A percentile compares a stretch with the other conserved stretches of the same genome.
These are phyloP conservation scores for Penicillium sclerotiorum DNA, from an alignment of 2,329 filamentous ascomycete species.

Conservation along the genomic window DNA sequence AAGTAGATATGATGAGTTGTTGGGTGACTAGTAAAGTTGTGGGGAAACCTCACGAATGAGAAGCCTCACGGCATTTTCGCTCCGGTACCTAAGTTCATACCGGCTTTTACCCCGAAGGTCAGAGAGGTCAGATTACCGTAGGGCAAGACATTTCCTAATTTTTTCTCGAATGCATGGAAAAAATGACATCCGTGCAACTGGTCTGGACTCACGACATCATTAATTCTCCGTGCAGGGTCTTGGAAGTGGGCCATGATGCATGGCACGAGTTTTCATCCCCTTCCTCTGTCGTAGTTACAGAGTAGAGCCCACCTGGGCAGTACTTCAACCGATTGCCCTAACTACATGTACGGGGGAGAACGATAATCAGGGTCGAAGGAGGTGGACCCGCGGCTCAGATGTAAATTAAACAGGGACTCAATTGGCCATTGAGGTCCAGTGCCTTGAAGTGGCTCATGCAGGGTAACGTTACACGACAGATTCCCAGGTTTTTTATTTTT, in stretches of 20 bases:
- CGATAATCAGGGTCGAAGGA: background rate
- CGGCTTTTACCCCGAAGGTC: background rate
- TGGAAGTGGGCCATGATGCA: constrained; percentile 5
- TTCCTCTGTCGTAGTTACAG: background rate
- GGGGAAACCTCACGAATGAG: constrained; percentile 28
- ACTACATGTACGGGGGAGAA: too few species aligned
- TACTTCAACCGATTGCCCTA: background rate
- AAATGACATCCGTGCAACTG: constrained; percentile 6
- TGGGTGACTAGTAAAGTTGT: constrained; percentile 9
- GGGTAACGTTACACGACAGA: constrained; percentile 25
- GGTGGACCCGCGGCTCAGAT: constrained; percentile 4
- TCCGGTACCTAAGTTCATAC: constrained; percentile 10
- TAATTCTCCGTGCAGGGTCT: constrained; percentile 2
- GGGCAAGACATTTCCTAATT: background rate
- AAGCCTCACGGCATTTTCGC: constrained; percentile 4
- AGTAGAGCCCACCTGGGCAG: too few species aligned
- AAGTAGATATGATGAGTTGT: constrained; percentile 18
- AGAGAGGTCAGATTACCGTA: background rate
- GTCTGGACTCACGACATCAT: background rate
- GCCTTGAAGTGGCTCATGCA: constrained; percentile 15
- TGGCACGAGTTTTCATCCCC: constrained; percentile 14
- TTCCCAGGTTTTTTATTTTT: background rate
- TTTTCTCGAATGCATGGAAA: background rate
- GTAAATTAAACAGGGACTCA: constrained; percentile 8
- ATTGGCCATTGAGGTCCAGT: constrained; percentile 3